phyloP scores from a whole-genome alignment of 345 rosid genomes.

The Cardiospermum halicacabum region DNA sequence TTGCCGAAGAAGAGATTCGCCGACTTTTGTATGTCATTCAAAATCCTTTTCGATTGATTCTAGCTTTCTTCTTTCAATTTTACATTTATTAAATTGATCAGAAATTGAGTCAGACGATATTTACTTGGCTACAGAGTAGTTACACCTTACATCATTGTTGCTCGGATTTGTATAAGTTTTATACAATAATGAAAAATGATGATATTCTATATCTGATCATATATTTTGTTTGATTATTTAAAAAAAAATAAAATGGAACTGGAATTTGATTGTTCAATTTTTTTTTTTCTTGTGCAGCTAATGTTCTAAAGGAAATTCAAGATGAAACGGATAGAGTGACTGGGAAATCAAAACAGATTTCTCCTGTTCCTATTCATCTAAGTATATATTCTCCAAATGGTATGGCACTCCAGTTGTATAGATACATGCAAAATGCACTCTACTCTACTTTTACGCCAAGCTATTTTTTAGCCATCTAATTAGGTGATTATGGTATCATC shows the following conservation, averaged over 20 bases:
- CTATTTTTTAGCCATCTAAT: slow-evolving; percentile 5
- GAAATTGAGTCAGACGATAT: not conserved
- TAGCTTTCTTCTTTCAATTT: not conserved
- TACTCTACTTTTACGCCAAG: not conserved
- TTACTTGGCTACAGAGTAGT: not conserved
- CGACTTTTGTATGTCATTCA: slow-evolving; percentile 32
- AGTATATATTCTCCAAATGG: slow-evolving; percentile 59
- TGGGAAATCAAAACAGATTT: slow-evolving; percentile 54
- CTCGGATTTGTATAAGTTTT: not conserved
- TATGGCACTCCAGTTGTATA: slow-evolving; percentile 12
- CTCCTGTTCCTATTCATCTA: slow-evolving; percentile 62
- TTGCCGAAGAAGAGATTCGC: slow-evolving; percentile 41
- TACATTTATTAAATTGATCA: not conserved
- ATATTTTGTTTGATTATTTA: not conserved
- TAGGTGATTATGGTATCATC: not conserved
- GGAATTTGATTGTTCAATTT: not conserved
- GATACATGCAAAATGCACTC: not conserved
- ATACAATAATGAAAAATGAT: not conserved
- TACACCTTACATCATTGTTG: not conserved
- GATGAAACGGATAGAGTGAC: slow-evolving; percentile 62
- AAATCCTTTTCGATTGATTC: not conserved
- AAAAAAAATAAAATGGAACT: not conserved
- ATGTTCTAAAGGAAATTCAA: slow-evolving; percentile 59
- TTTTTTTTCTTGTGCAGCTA: slow-evolving; percentile 29
- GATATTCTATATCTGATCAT: not conserved